Evolutionary conservation across 176 grass and related monocot genomes (phyloP), one percentile per base, ranked within the genome.

Genomic region (Oryza coarctata): DNA sequence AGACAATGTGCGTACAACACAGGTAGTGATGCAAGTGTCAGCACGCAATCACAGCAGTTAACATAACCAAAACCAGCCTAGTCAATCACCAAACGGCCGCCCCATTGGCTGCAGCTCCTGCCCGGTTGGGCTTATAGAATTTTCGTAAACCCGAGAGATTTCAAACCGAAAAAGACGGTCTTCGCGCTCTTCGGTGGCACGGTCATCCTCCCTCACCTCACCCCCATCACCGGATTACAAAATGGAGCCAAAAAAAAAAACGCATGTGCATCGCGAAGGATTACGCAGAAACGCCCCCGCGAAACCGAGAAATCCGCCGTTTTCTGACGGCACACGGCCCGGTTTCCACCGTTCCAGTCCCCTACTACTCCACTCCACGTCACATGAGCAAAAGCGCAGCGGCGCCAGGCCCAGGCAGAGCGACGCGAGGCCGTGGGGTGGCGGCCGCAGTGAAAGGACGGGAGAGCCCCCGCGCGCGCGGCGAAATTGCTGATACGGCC

Each of bases 41-140:
- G 79, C 79, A 64, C 11, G 79, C 79, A 70, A 77, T 22, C 29
- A 47, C 36, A 13, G 4, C 8, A 28, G 70, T 83, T 74, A 88
- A 70, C 78, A 0, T 57, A 73, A 86, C 32, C 4, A 80, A 86
- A 39, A 33, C 68, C 5, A 0, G 18, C 20, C 5, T 3, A 33
- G 68, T 68, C 60, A 74, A 60, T 15, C 18, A 79, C 66, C 13
- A 70, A 60, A 14, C 39, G 10, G 26, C 4, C n/a, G 45, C 6
- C 27, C 20, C 26, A 69, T 69, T 68, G 70, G 79, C 25, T 9
- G 10, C 30, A 12, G 2, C 13, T 31, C 45, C 65, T 9, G 30
- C 44, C 12, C 9, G 17, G 6, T 17, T 34, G 69, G 38, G 41
- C 30, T 15, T 38, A 57, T 38, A 57, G 8, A 60, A 25, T 25